Base-by-base conservation (phyloP, 1,284 basidiomycete genomes). In the Kwoniella shivajii region DNA sequence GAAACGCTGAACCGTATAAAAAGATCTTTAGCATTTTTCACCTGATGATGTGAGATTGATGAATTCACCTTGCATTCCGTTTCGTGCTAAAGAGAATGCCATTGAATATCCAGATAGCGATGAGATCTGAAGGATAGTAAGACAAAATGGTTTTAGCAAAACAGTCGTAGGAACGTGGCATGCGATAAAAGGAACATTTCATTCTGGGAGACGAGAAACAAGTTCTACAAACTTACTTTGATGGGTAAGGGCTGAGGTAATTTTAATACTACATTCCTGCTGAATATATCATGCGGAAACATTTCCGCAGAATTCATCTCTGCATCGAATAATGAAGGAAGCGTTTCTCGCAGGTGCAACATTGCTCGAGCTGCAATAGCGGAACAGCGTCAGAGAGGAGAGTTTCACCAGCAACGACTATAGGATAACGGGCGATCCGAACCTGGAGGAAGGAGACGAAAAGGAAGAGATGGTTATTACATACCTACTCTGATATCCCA, bases 401-500 rank as follows among this genome's bases (percentile, higher is more conserved):
- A 42, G 18, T 42, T 10, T 37, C 26, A 50, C n/a, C n/a, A n/a
- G n/a, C n/a, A n/a, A n/a, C n/a, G n/a, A n/a, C n/a, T n/a, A n/a
- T n/a, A n/a, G n/a, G n/a, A n/a, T n/a, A n/a, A n/a, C n/a, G n/a
- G n/a, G n/a, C n/a, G n/a, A n/a, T n/a, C n/a, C n/a, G n/a, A n/a
- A n/a, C n/a, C n/a, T n/a, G n/a, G n/a, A n/a, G n/a, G n/a, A n/a
- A n/a, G n/a, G n/a, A n/a, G n/a, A n/a, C n/a, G 11, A 6, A 26
- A 6, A 30, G 42, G 14, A 44, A 16, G 38, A 34, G 36, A 24
- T 10, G 10, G 13, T n/a, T 13, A 11, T 3, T 4, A 68, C 72
- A 63, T 45, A 74, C 73, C 73, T 24, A 76, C 75, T 52, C 76
- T 56, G 45, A 78, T 68, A 54, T 76, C 74, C 75, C 75, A 78